Percentiles rank a stretch among this genome's conserved stretches.
phyloP scores from a whole-genome alignment of 352 stramenopile genomes.

The Phytophthora multivora region DNA sequence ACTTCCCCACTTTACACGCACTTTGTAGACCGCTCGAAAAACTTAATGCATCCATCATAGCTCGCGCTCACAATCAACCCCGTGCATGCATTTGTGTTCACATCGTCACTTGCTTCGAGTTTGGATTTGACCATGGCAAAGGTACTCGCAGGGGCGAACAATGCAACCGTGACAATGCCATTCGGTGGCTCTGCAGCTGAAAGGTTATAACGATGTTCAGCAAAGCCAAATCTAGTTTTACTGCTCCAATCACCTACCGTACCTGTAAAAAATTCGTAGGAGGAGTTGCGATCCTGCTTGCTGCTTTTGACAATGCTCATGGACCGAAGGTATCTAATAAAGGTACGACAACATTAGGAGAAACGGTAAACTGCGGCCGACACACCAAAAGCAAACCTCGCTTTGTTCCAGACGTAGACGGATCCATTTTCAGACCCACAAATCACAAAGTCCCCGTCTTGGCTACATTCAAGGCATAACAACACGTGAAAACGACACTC shows the following conservation, averaged over 20 bases:
- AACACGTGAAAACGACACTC: not conserved
- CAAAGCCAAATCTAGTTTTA: not conserved
- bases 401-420: conserved; percentile 89
- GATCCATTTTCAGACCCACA: conserved; percentile 87
- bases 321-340: conserved; percentile 42
- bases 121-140: conserved; percentile 84
- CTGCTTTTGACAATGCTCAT: conserved; percentile 69
- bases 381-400: conserved; percentile 34
- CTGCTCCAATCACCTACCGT: not conserved
- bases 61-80: conserved; percentile 82
- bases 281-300: conserved; percentile 82
- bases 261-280: conserved; percentile 85
- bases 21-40: conserved; percentile 64
- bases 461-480: conserved; percentile 40
- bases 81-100: conserved; percentile 72
- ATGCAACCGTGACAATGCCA: conserved; percentile 78
- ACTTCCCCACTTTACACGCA: conserved; percentile 24
- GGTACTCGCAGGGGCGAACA: conserved; percentile 82
- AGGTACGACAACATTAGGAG: conserved; percentile 2
- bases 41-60: conserved; percentile 88
- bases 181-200: conserved; percentile 68
- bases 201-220: not conserved
- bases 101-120: conserved; percentile 61
- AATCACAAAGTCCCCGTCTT: conserved; percentile 87
- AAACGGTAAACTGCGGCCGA: not conserved